A percentile compares a stretch with the other conserved stretches of the same genome.
Conservation (phyloP, 1,139 yeast genomes). For the Petasospora fabianii region DNA sequence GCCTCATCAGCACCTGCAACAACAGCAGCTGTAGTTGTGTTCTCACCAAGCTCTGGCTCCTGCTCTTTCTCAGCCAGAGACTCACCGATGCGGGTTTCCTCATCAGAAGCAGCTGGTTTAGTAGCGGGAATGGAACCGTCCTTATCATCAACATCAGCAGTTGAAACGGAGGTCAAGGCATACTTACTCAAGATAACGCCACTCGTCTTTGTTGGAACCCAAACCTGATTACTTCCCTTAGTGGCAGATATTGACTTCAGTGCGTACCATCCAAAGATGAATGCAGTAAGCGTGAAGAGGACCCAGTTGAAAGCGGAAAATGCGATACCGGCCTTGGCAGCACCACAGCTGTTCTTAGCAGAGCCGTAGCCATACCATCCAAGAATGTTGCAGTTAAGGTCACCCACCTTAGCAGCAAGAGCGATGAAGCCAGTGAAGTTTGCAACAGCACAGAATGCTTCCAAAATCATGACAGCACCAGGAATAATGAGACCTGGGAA, state of each 20-base stretch:
- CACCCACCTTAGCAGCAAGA: constrained; percentile 17
- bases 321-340: constrained; percentile 21
- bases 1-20: too few relatives aligned
- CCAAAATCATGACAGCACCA: constrained; percentile 16
- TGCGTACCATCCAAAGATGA: constrained; percentile 8
- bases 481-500: constrained; percentile 9
- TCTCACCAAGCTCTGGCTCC: too few relatives aligned
- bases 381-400: constrained; percentile 2
- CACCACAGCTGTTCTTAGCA: constrained; percentile 11
- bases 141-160: not conserved
- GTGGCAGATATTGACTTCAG: constrained; percentile 5
- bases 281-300: constrained; percentile 10
- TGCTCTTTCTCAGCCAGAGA: not conserved
- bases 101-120: not conserved
- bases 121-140: not conserved
- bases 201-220: not conserved
- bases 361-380: not conserved
- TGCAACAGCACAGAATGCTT: constrained; percentile 12
- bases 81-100: not conserved
- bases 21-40: too few relatives aligned
- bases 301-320: constrained; percentile 15
- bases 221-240: not conserved
- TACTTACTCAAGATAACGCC: not conserved
- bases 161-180: not conserved
- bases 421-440: constrained; percentile 21